These are phyloP conservation scores for Lipomyces oligophaga DNA, from an alignment of 805 yeast genomes.

Conservation along the genomic window DNA sequence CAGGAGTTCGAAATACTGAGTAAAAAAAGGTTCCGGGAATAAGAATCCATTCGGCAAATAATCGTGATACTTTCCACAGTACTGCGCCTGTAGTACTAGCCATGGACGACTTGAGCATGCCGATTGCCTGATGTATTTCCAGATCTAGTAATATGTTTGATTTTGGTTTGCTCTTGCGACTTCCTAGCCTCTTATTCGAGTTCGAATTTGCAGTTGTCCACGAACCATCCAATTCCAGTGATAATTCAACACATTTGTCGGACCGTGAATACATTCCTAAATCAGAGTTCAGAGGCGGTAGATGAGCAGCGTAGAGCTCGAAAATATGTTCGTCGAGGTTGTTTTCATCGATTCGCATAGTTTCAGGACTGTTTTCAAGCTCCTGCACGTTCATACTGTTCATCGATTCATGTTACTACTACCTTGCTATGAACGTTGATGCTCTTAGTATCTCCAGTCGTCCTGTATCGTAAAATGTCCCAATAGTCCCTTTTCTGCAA, in stretches of 20 bases:
- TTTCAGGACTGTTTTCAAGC: too few relatives aligned
- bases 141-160: slow-evolving; percentile 20
- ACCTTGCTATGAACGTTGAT: not conserved
- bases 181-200: too few relatives aligned
- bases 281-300: slow-evolving; percentile 9
- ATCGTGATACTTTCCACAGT: slow-evolving; percentile 53
- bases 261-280: slow-evolving; percentile 21
- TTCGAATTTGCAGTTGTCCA: not conserved
- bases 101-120: slow-evolving; percentile 38
- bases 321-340: slow-evolving; percentile 16
- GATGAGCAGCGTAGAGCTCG: slow-evolving; percentile 4
- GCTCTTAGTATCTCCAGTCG: not conserved
- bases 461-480: not conserved
- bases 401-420: too few relatives aligned
- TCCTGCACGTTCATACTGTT: too few relatives aligned
- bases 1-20: slow-evolving; percentile 16
- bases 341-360: not conserved
- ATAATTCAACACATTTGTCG: too few relatives aligned
- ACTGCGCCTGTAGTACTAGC: slow-evolving; percentile 59
- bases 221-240: not conserved
- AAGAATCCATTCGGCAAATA: slow-evolving; percentile 54
- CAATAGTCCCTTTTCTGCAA: too few relatives aligned
- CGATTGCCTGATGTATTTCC: slow-evolving; percentile 38
- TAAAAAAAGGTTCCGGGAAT: slow-evolving; percentile 21
- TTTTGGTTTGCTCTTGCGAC: not conserved